phyloP scores from a whole-genome alignment of 2,329 filamentous ascomycete species.

The Drechslerella stenobrocha region DNA sequence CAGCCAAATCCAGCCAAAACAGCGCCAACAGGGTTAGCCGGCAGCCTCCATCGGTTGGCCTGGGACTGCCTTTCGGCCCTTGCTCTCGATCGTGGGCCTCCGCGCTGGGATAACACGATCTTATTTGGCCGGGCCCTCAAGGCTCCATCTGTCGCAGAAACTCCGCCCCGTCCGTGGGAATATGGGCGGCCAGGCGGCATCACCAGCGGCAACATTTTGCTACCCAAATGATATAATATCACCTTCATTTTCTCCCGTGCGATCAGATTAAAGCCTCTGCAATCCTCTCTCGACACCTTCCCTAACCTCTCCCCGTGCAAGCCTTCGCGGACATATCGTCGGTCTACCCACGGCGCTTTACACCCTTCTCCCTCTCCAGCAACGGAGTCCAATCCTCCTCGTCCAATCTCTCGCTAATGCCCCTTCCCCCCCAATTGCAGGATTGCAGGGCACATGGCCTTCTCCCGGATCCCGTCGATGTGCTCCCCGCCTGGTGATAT shows the following conservation, averaged over 20 bases:
- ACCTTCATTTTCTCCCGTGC: neutral
- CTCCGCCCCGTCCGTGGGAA: neutral
- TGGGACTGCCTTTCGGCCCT: constrained; percentile 15
- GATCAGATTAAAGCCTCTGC: neutral
- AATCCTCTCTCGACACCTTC: constrained; percentile 10
- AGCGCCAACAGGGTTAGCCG: constrained; percentile 5
- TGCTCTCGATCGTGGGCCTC: too few relatives aligned
- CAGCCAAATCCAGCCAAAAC: constrained; percentile 15
- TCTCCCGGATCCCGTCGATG: constrained; percentile 10
- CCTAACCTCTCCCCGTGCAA: neutral
- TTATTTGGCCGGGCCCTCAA: neutral
- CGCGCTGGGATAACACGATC: too few relatives aligned
- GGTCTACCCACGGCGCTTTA: constrained; percentile 2
- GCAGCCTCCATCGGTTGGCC: constrained; percentile 13
- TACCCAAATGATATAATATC: constrained; percentile 6
- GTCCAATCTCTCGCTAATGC: neutral
- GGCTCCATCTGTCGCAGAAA: constrained; percentile 7
- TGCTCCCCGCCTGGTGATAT: constrained; percentile 26
- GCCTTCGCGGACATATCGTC: constrained; percentile 5
- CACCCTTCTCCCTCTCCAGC: neutral
- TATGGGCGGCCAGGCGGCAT: constrained; percentile 1
- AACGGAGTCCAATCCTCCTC: neutral
- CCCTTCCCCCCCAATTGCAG: neutral
- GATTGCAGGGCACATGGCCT: neutral
- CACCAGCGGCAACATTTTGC: constrained; percentile 14